phyloP scores from a whole-genome alignment of 768 basidiomycete species.

The Leccinum incarnatum region DNA sequence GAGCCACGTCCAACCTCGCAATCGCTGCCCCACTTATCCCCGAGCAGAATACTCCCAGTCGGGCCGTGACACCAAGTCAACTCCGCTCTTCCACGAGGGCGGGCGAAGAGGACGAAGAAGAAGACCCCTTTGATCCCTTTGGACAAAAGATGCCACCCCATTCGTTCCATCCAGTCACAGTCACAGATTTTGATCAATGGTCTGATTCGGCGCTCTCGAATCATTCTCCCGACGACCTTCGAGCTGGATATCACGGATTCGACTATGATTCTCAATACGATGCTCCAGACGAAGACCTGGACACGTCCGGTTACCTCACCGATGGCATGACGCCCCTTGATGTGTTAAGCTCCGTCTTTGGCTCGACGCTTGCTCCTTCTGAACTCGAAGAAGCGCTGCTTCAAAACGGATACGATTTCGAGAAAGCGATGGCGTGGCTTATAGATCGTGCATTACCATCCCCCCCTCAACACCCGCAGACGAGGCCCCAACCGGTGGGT shows the following conservation, averaged over 20 bases:
- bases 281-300: conserved; percentile 41
- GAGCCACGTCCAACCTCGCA: conserved; percentile 80
- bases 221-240: conserved; percentile 52
- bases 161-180: conserved; percentile 60
- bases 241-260: conserved; percentile 30
- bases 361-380: conserved; percentile 81
- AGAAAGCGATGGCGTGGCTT: conserved; percentile 92
- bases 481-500: conserved; percentile 59
- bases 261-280: conserved; percentile 34
- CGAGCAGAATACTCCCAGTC: conserved; percentile 50
- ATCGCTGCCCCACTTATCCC: conserved; percentile 89
- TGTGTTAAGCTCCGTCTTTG: conserved; percentile 91
- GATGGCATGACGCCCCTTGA: conserved; percentile 98
- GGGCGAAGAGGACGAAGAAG: conserved; percentile 67
- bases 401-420: conserved; percentile 90
- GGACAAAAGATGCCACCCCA: conserved; percentile 42
- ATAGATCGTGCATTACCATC: conserved; percentile 67
- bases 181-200: conserved; percentile 65
- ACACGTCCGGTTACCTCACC: conserved; percentile 61
- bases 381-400: conserved; percentile 93
- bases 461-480: conserved; percentile 37
- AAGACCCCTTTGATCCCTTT: conserved; percentile 85
- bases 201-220: conserved; percentile 52
- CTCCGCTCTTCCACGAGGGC: conserved; percentile 62
- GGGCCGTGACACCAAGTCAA: conserved; percentile 67